A percentile compares a stretch with the other conserved stretches of the same genome.
These are phyloP conservation scores for Fagopyrum esculentum DNA, from an alignment of 148 eudicot species.

Conservation along the genomic window DNA sequence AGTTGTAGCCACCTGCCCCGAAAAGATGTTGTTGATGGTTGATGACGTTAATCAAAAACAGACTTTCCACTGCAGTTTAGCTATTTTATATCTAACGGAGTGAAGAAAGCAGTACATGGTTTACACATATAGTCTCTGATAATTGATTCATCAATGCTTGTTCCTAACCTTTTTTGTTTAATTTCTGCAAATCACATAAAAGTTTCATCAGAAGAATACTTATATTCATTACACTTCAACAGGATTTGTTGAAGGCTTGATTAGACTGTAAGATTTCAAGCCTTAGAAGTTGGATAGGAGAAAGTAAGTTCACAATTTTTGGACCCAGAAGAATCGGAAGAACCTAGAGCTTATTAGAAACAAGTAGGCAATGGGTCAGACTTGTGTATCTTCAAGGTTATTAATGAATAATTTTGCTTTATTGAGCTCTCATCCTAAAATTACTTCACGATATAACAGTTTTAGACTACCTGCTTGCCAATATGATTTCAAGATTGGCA, in stretches of 20 bases:
- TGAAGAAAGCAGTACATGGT: too few species aligned
- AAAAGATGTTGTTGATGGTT: neutral
- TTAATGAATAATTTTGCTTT: conserved; percentile 6
- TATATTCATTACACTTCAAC: neutral
- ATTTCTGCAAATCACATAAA: neutral
- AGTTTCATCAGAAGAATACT: neutral
- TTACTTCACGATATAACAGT: neutral
- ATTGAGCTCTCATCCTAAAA: neutral
- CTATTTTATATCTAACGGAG: too few species aligned
- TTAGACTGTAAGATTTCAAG: neutral
- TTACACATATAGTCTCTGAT: too few species aligned
- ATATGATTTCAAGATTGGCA: neutral
- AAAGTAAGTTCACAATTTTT: neutral
- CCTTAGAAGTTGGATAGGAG: neutral
- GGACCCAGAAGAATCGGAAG: neutral
- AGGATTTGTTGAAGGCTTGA: neutral
- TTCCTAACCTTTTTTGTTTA: neutral
- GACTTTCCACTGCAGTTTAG: neutral
- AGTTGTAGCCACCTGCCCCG: neutral
- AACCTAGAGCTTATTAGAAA: neutral
- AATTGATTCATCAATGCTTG: neutral
- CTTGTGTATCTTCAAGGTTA: conserved; percentile 1
- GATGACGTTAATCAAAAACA: neutral
- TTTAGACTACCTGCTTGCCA: conserved; percentile 1
- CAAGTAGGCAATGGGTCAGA: conserved; percentile 10